Conservation (phyloP, 2,329 filamentous ascomycete species). For the Phyllosticta ampelicida region DNA sequence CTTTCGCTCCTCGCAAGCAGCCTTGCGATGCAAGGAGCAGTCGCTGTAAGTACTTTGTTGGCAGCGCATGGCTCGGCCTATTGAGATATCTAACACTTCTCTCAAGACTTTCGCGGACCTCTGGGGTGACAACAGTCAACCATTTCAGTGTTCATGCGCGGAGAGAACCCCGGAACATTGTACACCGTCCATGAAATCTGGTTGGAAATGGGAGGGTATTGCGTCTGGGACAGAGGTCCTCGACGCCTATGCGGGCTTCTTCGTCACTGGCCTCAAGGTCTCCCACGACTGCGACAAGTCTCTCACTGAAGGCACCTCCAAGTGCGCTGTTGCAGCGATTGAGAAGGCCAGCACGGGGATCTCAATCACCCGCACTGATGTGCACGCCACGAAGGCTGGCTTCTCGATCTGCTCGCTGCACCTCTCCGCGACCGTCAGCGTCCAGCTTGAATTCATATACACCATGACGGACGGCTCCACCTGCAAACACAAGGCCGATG, state of each 20-base stretch:
- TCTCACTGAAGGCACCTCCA: conserved; percentile 32
- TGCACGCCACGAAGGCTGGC: conserved; percentile 29
- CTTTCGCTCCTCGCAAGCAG: conserved; percentile 36
- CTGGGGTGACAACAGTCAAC: conserved; percentile 40
- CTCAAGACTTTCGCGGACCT: conserved; percentile 8
- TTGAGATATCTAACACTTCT: too few relatives aligned
- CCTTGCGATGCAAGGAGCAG: conserved; percentile 35
- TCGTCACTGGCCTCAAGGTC: conserved; percentile 65
- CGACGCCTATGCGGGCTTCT: conserved; percentile 57
- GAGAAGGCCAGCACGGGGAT: conserved; percentile 42
- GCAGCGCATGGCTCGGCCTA: too few relatives aligned
- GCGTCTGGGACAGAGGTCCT: conserved; percentile 35
- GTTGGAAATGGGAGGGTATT: conserved; percentile 64
- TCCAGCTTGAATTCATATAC: conserved; percentile 76
- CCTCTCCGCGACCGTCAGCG: conserved; percentile 62
- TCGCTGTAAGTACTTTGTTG: conserved; percentile 27
- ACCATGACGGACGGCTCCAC: conserved; percentile 69
- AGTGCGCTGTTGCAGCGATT: conserved; percentile 33
- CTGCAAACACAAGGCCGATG: conserved; percentile 68
- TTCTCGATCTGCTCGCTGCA: conserved; percentile 72
- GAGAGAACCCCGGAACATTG: conserved; percentile 67
- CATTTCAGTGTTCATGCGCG: conserved; percentile 53
- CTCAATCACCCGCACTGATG: conserved; percentile 48
- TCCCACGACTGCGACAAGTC: conserved; percentile 47
- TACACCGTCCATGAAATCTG: conserved; percentile 53